Evolutionary conservation across 1,139 yeast genomes (phyloP).

Genomic region (Yamadazyma pseudoaaseri): DNA sequence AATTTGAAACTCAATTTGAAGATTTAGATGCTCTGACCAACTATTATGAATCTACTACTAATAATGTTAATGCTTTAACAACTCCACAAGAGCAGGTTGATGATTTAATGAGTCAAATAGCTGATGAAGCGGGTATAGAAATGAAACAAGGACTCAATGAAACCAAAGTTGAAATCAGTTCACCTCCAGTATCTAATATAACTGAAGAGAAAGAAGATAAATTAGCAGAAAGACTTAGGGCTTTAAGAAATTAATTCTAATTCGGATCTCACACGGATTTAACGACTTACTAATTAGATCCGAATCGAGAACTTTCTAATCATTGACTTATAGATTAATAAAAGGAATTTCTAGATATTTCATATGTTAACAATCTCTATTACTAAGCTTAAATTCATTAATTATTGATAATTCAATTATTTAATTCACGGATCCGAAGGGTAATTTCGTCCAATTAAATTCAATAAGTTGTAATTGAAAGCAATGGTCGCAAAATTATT

Average conservation of each 20-base stretch:
- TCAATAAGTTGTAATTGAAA: conserved; percentile 1
- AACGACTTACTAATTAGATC: background rate
- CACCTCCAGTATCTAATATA: conserved; percentile 40
- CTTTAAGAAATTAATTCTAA: conserved; percentile 43
- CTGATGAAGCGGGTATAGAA: conserved; percentile 97
- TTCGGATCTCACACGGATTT: background rate
- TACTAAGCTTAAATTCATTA: too few species aligned
- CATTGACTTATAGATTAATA: background rate
- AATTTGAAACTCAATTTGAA: conserved; percentile 93
- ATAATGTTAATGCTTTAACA: conserved; percentile 80
- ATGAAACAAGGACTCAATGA: conserved; percentile 76
- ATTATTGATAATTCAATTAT: too few species aligned
- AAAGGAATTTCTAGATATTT: too few species aligned
- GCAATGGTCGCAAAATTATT: background rate
- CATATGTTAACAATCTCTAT: too few species aligned
- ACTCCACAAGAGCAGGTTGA: conserved; percentile 98
- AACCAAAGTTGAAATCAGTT: conserved; percentile 44
- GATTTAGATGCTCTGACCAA: conserved; percentile 93
- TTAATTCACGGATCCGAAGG: too few species aligned
- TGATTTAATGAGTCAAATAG: conserved; percentile 85
- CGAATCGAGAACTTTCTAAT: background rate
- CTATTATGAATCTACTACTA: conserved; percentile 89
- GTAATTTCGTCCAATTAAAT: conserved; percentile 4
- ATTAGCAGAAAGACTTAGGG: conserved; percentile 84
- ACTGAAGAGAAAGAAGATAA: conserved; percentile 82